Base-by-base conservation (phyloP, 768 basidiomycete species). In the Steccherinum ochraceum region DNA sequence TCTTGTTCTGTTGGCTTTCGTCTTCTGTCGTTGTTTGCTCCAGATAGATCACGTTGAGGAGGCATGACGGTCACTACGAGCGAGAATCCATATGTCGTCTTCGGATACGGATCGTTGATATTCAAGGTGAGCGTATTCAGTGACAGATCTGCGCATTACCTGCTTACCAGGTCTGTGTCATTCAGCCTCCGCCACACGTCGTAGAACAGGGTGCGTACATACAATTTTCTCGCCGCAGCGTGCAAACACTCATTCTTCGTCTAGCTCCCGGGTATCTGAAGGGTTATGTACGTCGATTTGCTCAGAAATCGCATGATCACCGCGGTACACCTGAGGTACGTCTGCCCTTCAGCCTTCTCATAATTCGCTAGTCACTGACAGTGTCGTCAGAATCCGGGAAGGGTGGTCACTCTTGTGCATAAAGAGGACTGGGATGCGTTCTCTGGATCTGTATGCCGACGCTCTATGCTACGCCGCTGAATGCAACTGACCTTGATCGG, bases 41-140 rank as follows among this genome's bases (percentile, higher is more conserved):
- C n/a, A n/a, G n/a, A n/a, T n/a, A 35, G 30, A 35, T 35, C 30
- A 35, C 16, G 16, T 7, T 7, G 30, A 35, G 7, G 30, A 7
- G 16, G 16, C 30, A 35, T 35, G 30, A 35, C 30, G 30, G 16
- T 35, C 30, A 35, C 30, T 16, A 35, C 30, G 16, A 35, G 10
- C 7, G 40, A 56, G 51, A 56, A 52, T 46, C 67, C 70, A 19
- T 93, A 84, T 63, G 73, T 89, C 48, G 87, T 95, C 12, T 96
- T 95, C 58, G 92, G 92, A 24, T 96, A 96, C 58, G 93, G 93
- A 11, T 93, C 90, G 4, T 75, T 96, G 39, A 93, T 95, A 51
- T 95, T 88, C 78, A 94, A 92, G 78, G 92, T 85, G 61, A 2
- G 48, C 5, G 12, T 12, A 39, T 16, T 35, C 26, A 20, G 21